Conservation (phyloP, 805 yeast species). For the Tetrapisispora iriomotensis region DNA sequence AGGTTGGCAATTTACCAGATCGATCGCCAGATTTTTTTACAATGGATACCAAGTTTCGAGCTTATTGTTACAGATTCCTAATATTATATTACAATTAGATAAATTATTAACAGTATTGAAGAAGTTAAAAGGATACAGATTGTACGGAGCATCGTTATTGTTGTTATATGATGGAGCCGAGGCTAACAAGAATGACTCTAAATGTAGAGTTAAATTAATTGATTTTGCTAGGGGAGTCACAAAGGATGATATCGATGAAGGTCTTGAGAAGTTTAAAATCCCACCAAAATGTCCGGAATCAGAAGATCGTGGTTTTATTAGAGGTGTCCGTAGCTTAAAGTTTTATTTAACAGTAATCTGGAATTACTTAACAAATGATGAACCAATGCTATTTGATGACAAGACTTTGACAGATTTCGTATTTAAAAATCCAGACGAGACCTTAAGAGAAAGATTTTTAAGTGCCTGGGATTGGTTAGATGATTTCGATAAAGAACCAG, state of each 20-base stretch:
- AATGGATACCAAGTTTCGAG: constrained; percentile 57
- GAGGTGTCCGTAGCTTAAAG: constrained; percentile 71
- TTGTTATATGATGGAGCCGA: constrained; percentile 73
- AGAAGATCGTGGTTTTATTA: constrained; percentile 75
- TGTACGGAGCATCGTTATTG: constrained; percentile 84
- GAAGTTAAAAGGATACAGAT: constrained; percentile 61
- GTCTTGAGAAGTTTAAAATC: constrained; percentile 38
- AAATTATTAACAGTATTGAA: constrained; percentile 48
- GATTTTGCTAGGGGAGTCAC: constrained; percentile 94
- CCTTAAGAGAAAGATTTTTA: constrained; percentile 16
- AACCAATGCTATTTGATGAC: constrained; percentile 19
- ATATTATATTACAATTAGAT: constrained; percentile 47
- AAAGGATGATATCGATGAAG: constrained; percentile 38
- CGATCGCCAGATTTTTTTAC: constrained; percentile 67
- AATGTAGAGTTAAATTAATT: constrained; percentile 57
- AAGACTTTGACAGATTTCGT: constrained; percentile 16
- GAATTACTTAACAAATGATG: constrained; percentile 39
- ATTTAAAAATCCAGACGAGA: constrained; percentile 11
- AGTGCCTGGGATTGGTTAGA: constrained; percentile 32
- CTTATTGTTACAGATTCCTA: constrained; percentile 57
- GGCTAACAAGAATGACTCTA: constrained; percentile 12
- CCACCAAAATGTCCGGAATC: constrained; percentile 59
- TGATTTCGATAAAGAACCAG: constrained; percentile 30
- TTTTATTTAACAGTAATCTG: constrained; percentile 57
- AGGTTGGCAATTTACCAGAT: constrained; percentile 69